Evolutionary conservation across 208 protist genomes (phyloP).

Genomic region (Histomonas meleagridis): DNA sequence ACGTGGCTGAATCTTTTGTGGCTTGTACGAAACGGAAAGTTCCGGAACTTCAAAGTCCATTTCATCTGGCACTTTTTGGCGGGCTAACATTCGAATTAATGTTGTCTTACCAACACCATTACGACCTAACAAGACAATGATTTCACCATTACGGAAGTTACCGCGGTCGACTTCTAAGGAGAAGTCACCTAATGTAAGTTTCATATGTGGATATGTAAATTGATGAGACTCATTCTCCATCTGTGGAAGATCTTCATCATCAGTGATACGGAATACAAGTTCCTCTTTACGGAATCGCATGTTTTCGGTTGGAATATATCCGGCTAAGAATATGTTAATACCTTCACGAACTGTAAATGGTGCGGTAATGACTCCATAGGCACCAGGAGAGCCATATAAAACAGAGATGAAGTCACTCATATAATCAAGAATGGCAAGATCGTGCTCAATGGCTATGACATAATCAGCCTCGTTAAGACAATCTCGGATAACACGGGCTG

Average conservation of each 20-base stretch:
- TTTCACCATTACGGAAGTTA: conserved; percentile 82
- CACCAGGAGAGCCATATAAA: conserved; percentile 93
- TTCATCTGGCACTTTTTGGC: conserved; percentile 59
- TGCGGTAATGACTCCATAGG: conserved; percentile 98
- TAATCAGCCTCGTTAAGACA: conserved; percentile 53
- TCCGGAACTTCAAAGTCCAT: conserved; percentile 65
- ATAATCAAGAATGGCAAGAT: conserved; percentile 97
- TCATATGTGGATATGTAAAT: conserved; percentile 82
- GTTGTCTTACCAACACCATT: conserved; percentile 99
- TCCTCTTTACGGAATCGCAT: conserved; percentile 90
- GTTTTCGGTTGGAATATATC: conserved; percentile 98
- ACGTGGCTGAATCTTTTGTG: conserved; percentile 96
- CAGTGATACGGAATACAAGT: conserved; percentile 75
- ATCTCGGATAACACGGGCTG: conserved; percentile 80
- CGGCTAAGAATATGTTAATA: conserved; percentile 99
- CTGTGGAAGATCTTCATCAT: conserved; percentile 24
- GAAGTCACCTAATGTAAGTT: conserved; percentile 70
- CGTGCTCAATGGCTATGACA: conserved; percentile 95
- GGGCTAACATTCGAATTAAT: conserved; percentile 92
- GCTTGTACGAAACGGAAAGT: conserved; percentile 96
- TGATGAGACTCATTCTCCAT: neutral
- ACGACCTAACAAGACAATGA: conserved; percentile 95
- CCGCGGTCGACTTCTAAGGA: conserved; percentile 69
- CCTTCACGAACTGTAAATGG: conserved; percentile 93
- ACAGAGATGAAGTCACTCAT: conserved; percentile 97